Conservation (phyloP, 306 rosid species). For the Hippophae tibetana region DNA sequence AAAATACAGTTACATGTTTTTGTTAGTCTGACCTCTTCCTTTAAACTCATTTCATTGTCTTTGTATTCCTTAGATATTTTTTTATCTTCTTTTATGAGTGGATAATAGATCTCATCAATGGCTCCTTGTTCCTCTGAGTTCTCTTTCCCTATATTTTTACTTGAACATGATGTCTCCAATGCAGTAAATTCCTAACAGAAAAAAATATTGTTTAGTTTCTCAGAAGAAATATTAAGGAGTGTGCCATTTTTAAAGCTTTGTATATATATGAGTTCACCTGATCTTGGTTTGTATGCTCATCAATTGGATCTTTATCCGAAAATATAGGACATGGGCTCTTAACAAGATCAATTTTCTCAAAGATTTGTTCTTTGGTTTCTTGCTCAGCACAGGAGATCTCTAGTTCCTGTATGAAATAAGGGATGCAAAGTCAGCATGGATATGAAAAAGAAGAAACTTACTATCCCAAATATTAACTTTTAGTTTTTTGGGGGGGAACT, state of each 20-base stretch:
- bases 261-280: constrained; percentile 15
- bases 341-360: constrained; percentile 4
- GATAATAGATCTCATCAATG: constrained; percentile 14
- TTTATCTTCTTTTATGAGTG: not conserved
- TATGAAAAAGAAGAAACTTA: not conserved
- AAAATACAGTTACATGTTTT: constrained; percentile 4
- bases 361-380: constrained; percentile 7
- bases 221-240: not conserved
- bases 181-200: constrained; percentile 9
- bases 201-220: not conserved
- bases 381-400: constrained; percentile 8
- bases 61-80: constrained; percentile 14
- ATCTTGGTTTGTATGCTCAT: constrained; percentile 11
- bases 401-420: constrained; percentile 11
- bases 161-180: constrained; percentile 3
- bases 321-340: constrained; percentile 8
- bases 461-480: not conserved
- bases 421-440: not conserved
- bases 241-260: not conserved
- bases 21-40: constrained; percentile 19
- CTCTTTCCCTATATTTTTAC: constrained; percentile 4
- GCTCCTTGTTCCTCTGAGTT: constrained; percentile 13
- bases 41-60: not conserved
- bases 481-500: not conserved
- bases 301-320: not conserved